Evolutionary conservation across 1,139 yeast genomes (phyloP), one percentile per base, ranked within the genome.

Genomic region (Casaregolazyma suthepensis): DNA sequence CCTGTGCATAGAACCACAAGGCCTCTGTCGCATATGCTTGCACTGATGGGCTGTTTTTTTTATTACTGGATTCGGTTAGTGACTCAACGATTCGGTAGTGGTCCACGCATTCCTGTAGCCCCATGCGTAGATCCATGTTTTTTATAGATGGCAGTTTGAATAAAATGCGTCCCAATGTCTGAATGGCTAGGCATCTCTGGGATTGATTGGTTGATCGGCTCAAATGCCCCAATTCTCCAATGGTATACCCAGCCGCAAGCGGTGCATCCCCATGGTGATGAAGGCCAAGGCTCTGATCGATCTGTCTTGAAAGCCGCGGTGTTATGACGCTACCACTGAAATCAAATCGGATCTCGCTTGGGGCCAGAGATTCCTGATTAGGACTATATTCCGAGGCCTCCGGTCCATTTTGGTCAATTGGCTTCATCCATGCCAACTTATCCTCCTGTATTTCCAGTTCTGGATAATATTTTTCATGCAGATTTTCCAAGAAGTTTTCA

Each of bases 221-320:
- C 52, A 89, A 76, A 62, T 86, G 95, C 0, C 87, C 86, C 51
- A 93, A 75, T 66, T 93, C 99, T 1, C 81, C 75, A 22, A 93
- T 68, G 0, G 98, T 90, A 67, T 93, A 93, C 0, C 99, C 99
- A 0, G 99, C 96, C 54, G 91, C 75, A 46, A 85, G 83, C 0
- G 98, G 97, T 53, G 85, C 82, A 22, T 86, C 89, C 0, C 96
- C 80, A 68, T 93, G 99, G 66, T 93, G 98, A 63, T 90, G 97
- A 22, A 93, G 76, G 0, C 97, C 99, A 51, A 81, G 69, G 46
- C 78, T 75, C 0, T 86, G 76, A 2, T 81, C 77, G 6, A 82
- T 75, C 2, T 64, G 60, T 3, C 71, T 61, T 40, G 76, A 66
- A 58, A 72, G 69, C 31, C 75, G 64, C 43, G 83, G 78, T 43